phyloP scores from a whole-genome alignment of 2,329 filamentous ascomycete genomes.

The Ilyonectria robusta region DNA sequence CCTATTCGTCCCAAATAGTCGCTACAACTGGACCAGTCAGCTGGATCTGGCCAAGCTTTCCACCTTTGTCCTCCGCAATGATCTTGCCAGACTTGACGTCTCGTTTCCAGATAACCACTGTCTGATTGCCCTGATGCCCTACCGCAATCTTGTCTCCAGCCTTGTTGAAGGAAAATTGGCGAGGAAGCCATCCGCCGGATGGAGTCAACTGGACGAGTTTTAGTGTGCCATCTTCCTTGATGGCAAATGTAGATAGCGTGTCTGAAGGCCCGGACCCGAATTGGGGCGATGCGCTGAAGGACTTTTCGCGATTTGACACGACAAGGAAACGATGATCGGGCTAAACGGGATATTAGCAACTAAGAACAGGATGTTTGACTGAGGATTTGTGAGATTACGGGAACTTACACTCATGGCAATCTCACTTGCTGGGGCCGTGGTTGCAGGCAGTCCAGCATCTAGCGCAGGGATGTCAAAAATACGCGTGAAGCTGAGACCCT shows the following conservation, averaged over 20 bases:
- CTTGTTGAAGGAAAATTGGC: constrained; percentile 45
- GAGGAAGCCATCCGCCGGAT: constrained; percentile 40
- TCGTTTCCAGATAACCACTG: constrained; percentile 43
- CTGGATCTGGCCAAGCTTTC: constrained; percentile 39
- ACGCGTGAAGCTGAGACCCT: constrained; percentile 36
- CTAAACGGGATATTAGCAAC: constrained; percentile 16
- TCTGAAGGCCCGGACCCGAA: constrained; percentile 36
- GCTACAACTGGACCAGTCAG: constrained; percentile 37
- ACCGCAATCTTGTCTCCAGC: constrained; percentile 44
- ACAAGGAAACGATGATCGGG: constrained; percentile 41
- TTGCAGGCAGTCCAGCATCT: constrained; percentile 33
- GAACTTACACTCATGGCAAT: constrained; percentile 43
- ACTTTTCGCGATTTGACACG: constrained; percentile 44
- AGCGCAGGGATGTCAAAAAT: constrained; percentile 41
- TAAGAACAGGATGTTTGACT: accelerated
- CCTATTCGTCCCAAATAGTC: constrained; percentile 43
- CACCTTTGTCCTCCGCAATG: constrained; percentile 36
- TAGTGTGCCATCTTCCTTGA: constrained; percentile 36
- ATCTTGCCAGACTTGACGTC: constrained; percentile 42
- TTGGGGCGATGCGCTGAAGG: constrained; percentile 38
- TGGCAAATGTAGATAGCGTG: constrained; percentile 39
- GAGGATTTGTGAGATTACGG: too few species aligned
- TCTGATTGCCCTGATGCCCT: constrained; percentile 42
- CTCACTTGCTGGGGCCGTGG: constrained; percentile 41
- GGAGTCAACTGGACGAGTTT: constrained; percentile 39